Evolutionary conservation across 805 yeast species (phyloP).

Genomic region (Lachancea kluyveri): DNA sequence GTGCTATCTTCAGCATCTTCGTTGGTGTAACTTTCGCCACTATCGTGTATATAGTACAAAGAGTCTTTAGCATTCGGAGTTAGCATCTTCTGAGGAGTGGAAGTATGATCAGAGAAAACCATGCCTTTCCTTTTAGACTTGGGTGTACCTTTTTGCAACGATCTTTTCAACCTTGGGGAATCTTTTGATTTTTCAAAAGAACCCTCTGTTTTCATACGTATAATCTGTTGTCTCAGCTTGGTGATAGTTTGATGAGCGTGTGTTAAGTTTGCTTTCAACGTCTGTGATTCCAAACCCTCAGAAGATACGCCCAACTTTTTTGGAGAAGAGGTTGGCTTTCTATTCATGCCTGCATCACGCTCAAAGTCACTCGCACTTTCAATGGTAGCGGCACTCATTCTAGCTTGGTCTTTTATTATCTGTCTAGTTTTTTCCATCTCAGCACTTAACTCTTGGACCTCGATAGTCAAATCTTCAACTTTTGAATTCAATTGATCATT

Average conservation of each 20-base stretch:
- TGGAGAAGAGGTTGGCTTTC: background rate
- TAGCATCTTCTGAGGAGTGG: conserved; percentile 2
- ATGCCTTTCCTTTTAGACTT: background rate
- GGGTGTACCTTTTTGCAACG: background rate
- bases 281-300: conserved; percentile 49
- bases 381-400: too few relatives aligned
- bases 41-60: too few relatives aligned
- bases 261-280: conserved; percentile 54
- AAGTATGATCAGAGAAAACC: background rate
- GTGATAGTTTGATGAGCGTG: conserved; percentile 60
- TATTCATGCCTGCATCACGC: background rate
- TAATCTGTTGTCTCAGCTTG: conserved; percentile 42
- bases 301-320: background rate
- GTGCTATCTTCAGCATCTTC: conserved; percentile 1
- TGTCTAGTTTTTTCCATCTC: conserved; percentile 1
- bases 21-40: too few relatives aligned
- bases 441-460: conserved; percentile 11
- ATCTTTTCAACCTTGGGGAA: background rate
- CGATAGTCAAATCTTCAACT: conserved; percentile 22
- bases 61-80: too few relatives aligned
- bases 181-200: too few relatives aligned
- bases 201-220: conserved; percentile 17
- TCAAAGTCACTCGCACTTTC: too few relatives aligned
- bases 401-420: background rate
- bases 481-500: conserved; percentile 51